These are phyloP conservation scores for Nemania sp. DNA, from an alignment of 2,329 filamentous ascomycete species.

Conservation along the genomic window DNA sequence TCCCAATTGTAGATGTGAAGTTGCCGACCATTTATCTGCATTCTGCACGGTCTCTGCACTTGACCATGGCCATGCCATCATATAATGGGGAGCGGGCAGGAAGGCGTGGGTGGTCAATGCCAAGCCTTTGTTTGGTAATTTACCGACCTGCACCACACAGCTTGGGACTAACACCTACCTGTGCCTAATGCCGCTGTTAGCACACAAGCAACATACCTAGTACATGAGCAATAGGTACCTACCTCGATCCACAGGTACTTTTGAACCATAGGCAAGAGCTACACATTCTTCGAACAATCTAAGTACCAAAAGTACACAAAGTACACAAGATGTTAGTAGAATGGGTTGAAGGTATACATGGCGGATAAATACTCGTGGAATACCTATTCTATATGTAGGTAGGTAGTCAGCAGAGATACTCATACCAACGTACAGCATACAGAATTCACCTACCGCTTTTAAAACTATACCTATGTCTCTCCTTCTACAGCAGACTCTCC, in stretches of 20 bases:
- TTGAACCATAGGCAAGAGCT: neutral
- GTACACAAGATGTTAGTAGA: neutral
- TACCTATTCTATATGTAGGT: neutral
- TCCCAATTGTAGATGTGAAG: slow-evolving; percentile 14
- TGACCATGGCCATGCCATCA: neutral
- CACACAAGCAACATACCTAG: neutral
- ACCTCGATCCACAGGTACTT: neutral
- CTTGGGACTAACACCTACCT: slow-evolving; percentile 8
- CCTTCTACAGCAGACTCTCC: no score
- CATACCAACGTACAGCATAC: neutral
- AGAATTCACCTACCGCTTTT: neutral
- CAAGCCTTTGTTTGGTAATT: slow-evolving; percentile 29
- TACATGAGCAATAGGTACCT: neutral
- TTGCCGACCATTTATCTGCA: slow-evolving; percentile 22
- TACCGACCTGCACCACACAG: slow-evolving; percentile 11
- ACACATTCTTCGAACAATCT: neutral
- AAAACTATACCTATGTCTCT: neutral
- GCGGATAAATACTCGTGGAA: neutral
- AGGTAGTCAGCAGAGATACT: neutral
- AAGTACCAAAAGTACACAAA: neutral
- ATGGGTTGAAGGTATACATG: neutral
- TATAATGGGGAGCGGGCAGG: neutral
- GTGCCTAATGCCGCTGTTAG: neutral
- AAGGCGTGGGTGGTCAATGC: slow-evolving; percentile 27
- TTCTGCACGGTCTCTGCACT: slow-evolving; percentile 17